A percentile compares a stretch with the other conserved stretches of the same genome.
phyloP scores from a whole-genome alignment of 2,329 filamentous ascomycete species.

The Falciphora oryzae region DNA sequence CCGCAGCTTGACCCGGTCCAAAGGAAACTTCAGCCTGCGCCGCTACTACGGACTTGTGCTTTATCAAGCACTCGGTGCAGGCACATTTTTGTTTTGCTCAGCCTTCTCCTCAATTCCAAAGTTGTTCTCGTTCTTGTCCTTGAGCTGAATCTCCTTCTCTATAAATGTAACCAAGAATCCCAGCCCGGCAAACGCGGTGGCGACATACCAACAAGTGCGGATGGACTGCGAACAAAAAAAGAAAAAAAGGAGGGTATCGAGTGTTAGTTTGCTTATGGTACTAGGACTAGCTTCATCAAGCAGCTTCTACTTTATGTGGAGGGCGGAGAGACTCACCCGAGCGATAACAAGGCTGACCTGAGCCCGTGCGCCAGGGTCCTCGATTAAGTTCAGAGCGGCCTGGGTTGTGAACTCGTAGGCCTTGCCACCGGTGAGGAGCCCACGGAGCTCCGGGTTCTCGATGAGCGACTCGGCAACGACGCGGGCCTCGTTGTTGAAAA shows the following conservation, averaged over 20 bases:
- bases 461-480: constrained; percentile 17
- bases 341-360: constrained; percentile 1
- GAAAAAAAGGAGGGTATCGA: too few species aligned
- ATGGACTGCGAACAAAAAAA: too few species aligned
- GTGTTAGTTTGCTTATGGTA: too few species aligned
- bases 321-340: constrained; percentile 5
- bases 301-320: neutral
- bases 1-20: too few species aligned
- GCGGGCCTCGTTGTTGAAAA: constrained; percentile 27
- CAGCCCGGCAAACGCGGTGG: constrained; percentile 9
- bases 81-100: too few species aligned
- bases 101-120: too few species aligned
- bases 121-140: too few species aligned
- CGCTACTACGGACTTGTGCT: too few species aligned
- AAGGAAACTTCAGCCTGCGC: too few species aligned
- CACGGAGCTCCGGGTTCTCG: constrained; percentile 12
- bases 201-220: constrained; percentile 8
- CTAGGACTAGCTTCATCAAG: too few species aligned
- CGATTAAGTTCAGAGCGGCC: neutral
- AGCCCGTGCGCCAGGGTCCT: constrained; percentile 1
- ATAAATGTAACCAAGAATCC: neutral
- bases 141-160: constrained; percentile 1
- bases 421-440: constrained; percentile 15
- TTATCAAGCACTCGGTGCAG: too few species aligned
- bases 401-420: constrained; percentile 22